These are phyloP conservation scores for Pseudozyma hubeiensis DNA, from an alignment of 1,284 basidiomycete species.

Conservation along the genomic window DNA sequence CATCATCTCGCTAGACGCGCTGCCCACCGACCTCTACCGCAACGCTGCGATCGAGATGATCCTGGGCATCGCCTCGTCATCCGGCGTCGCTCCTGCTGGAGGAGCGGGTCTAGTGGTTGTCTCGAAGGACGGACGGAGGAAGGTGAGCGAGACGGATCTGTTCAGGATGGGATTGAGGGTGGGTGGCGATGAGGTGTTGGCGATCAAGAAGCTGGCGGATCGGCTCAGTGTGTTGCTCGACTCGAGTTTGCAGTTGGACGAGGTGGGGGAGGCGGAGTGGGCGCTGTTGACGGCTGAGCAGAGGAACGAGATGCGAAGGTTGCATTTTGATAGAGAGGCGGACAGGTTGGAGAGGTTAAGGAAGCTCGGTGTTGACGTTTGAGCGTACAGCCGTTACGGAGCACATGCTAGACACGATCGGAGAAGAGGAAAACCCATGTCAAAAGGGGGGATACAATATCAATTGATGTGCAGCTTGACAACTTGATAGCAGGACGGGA, in stretches of 20 bases:
- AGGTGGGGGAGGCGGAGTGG: constrained; percentile 46
- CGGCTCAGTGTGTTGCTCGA: constrained; percentile 51
- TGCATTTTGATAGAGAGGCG: constrained; percentile 46
- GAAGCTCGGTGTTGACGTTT: constrained; percentile 54
- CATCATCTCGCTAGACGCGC: constrained; percentile 57
- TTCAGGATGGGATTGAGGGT: constrained; percentile 64
- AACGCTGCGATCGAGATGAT: constrained; percentile 66
- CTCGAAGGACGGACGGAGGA: constrained; percentile 30
- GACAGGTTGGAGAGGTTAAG: constrained; percentile 47
- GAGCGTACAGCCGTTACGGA: neutral
- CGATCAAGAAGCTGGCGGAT: constrained; percentile 60
- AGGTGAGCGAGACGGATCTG: constrained; percentile 64
- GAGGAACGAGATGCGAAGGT: constrained; percentile 43
- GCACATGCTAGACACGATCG: no score
- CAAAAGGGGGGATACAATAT: no score
- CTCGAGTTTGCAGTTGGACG: constrained; percentile 40
- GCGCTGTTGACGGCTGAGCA: constrained; percentile 20
- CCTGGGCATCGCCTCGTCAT: constrained; percentile 54
- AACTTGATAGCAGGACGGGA: neutral
- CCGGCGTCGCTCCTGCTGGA: constrained; percentile 29
- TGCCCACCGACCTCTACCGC: constrained; percentile 61
- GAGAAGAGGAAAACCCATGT: no score
- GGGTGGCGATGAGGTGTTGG: constrained; percentile 56
- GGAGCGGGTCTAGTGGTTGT: constrained; percentile 16
- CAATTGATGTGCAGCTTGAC: no score